phyloP scores from a whole-genome alignment of 352 stramenopile species.

The Plasmopara viticola region DNA sequence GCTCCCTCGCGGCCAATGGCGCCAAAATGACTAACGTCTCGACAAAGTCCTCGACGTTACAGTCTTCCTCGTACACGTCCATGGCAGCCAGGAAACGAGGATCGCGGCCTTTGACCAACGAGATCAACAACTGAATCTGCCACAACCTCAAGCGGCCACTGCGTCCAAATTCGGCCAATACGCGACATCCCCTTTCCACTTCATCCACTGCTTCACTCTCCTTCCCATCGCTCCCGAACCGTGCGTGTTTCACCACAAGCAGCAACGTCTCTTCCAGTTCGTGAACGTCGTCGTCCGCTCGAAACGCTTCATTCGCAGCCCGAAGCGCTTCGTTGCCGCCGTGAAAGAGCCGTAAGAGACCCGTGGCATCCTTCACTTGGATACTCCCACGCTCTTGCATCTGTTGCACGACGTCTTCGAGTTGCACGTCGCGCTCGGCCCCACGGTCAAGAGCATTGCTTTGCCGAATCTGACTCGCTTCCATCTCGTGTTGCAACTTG shows the following conservation, averaged over 20 bases:
- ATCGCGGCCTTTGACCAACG: constrained; percentile 33
- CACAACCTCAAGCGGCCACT: constrained; percentile 38
- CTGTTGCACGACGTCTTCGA: constrained; percentile 60
- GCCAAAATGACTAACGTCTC: constrained; percentile 55
- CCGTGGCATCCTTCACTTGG: constrained; percentile 45
- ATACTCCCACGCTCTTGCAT: constrained; percentile 58
- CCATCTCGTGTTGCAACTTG: constrained; percentile 54
- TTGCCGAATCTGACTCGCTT: constrained; percentile 16
- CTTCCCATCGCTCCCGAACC: constrained; percentile 33
- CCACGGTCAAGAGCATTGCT: constrained; percentile 6
- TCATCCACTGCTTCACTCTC: constrained; percentile 17
- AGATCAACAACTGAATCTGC: constrained; percentile 59
- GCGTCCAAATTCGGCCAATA: constrained; percentile 33
- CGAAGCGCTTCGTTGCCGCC: constrained; percentile 66
- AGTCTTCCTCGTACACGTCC: constrained; percentile 49
- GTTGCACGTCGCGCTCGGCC: constrained; percentile 23
- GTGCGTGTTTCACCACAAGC: constrained; percentile 76
- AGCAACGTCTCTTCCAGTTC: constrained; percentile 74
- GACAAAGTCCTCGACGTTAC: constrained; percentile 37
- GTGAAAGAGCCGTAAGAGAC: constrained; percentile 56
- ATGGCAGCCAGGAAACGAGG: constrained; percentile 46
- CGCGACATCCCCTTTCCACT: constrained; percentile 16
- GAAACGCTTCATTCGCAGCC: constrained; percentile 66
- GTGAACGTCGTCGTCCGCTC: constrained; percentile 60
- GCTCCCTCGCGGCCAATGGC: constrained; percentile 57